A percentile compares a stretch with the other conserved stretches of the same genome.
Conservation (phyloP, 805 yeast genomes). For the Yamadazyma olivae region DNA sequence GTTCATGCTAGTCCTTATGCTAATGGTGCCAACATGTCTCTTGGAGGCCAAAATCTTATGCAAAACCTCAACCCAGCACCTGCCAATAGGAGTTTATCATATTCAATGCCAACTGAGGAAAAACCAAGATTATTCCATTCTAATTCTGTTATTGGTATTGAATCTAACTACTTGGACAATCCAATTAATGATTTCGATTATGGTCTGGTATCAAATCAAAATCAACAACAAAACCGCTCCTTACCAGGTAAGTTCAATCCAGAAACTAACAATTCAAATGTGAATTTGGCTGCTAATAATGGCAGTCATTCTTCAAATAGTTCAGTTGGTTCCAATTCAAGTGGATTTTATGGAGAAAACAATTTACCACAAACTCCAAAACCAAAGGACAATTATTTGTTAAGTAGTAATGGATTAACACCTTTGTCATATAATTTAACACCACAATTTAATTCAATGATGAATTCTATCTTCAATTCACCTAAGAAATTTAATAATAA, state of each 20-base stretch:
- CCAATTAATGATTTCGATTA: conserved; percentile 10
- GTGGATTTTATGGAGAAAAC: conserved; percentile 10
- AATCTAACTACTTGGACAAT: conserved; percentile 12
- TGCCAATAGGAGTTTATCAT: conserved; percentile 5
- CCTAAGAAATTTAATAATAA: conserved; percentile 20
- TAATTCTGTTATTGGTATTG: conserved; percentile 28
- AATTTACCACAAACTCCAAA: conserved; percentile 35
- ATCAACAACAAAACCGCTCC: background rate
- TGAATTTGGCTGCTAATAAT: background rate
- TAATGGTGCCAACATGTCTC: background rate
- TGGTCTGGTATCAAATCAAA: conserved; percentile 12
- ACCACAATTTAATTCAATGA: conserved; percentile 39
- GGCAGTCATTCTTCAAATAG: background rate
- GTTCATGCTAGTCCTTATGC: background rate
- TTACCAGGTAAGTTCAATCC: too few species aligned
- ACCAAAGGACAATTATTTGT: conserved; percentile 23
- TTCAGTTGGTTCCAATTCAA: background rate
- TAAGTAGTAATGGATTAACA: conserved; percentile 26
- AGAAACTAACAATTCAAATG: conserved; percentile 6
- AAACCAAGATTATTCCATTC: conserved; percentile 22
- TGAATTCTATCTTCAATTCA: conserved; percentile 36
- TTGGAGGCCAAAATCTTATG: background rate
- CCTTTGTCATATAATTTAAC: conserved; percentile 34
- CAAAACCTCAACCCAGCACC: background rate
- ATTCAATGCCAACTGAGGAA: conserved; percentile 5